Evolutionary conservation across 768 basidiomycete species (phyloP), one percentile per base, ranked within the genome.

Genomic region (Lactarius indigo): DNA sequence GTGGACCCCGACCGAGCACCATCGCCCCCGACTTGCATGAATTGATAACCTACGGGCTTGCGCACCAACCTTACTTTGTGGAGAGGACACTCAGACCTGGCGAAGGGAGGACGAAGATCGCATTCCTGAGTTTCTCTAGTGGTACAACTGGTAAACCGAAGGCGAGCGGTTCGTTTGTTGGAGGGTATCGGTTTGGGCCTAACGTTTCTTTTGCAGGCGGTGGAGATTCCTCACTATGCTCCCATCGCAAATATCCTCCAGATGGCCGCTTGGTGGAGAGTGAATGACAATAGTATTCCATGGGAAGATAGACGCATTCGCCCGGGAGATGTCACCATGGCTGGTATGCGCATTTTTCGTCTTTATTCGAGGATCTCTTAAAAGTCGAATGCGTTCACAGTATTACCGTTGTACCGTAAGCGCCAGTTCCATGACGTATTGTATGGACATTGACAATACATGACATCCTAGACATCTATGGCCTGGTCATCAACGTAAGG

Each of bases 61-160:
- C 64, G 69, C 72, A 66, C 70, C 75, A 52, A 68, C 77, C 68
- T 71, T 73, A 69, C 64, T 88, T 84, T 70, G 72, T 74, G 31
- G 84, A 88, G 62, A 75, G 78, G 23, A 76, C 72, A 35, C 78
- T 90, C 50, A 70, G 72, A 30, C 79, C 80, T 15, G 89, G 87
- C 12, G 89, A 89, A 74, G 85, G 80, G 30, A 86, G 81, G 72
- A 83, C 78, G 15, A 82, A 84, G 54, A 65, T 91, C 17, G 89
- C 90, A 6, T 86, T 90, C 70, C 76, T 91, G 62, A 84, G 82
- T 61, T 89, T 91, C 70, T 91, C 89, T 1, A 90, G 89, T 68
- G 89, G 89, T 9, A 91, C 89, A 28, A 91, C 90, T 18, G 89
- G 89, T 74, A 78, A 75, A 72, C 79, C 75, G 37, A 74, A 75